Evolutionary conservation across 2,329 filamentous ascomycete species (phyloP), one percentile per base, ranked within the genome.

Genomic region (Botryotinia convoluta): DNA sequence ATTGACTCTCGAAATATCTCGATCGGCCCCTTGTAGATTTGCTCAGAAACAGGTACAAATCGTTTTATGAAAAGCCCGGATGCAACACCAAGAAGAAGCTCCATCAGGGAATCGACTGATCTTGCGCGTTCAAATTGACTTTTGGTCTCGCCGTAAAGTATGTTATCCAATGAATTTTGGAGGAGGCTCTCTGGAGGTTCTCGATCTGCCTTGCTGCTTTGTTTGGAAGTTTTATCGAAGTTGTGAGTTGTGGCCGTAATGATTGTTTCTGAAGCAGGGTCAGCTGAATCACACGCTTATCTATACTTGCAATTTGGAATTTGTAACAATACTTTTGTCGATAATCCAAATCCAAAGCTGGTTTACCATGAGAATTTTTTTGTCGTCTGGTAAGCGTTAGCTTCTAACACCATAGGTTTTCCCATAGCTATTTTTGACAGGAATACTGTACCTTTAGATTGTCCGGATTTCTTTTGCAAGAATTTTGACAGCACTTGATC

Each of bases 1-100:
- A 65, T 65, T 35, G 63, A 65, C n/a, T 65, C 42, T 35, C 63
- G 63, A 39, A 65, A 48, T 65, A 65, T 65, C 42, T 65, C 63
- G 12, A 65, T 65, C 29, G 42, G 42, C 10, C 42, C 42, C 44
- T 65, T 65, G 3, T n/a, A 48, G 18, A 32, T 35, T 65, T 65
- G n/a, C 7, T 14, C 45, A 29, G 42, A 29, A 48, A 65, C 22
- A 26, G 16, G 22, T 14, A 48, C 63, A 64, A 39, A 64, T 29
- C 12, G 20, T 29, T 45, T 29, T 18, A 65, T 37, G 63, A 65
- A 65, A 18, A 29, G 29, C 4, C 42, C 42, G 26, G 63, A 35
- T 48, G 63, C 63, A 16, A 48, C n/a, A 9, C 39, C 42, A 48
- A 65, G 63, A 35, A 48, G 20, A 26, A 48, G 63, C 20, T 65